Evolutionary conservation across 2,329 filamentous ascomycete species (phyloP).

Genomic region (Aspergillus calidoustus): DNA sequence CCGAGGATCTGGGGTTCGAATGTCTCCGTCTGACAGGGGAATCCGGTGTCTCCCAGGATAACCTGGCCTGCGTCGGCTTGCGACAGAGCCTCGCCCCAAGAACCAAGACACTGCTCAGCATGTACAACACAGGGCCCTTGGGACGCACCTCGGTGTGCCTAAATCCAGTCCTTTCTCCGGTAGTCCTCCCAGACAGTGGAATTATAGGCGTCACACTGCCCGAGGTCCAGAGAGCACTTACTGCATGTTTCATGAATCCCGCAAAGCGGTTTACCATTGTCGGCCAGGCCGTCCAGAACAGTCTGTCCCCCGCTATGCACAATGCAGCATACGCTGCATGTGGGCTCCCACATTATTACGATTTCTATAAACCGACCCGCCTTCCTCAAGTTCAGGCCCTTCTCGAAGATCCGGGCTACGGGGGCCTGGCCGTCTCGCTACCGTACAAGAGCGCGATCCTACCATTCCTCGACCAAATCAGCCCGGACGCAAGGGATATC

Average conservation of each 20-base stretch:
- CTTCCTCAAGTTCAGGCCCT: background rate
- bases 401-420: background rate
- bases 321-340: background rate
- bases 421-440: background rate
- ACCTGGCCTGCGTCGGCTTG: background rate
- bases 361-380: background rate
- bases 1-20: too few relatives aligned
- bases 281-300: background rate
- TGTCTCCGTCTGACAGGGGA: too few relatives aligned
- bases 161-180: background rate
- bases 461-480: background rate
- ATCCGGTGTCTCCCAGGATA: constrained; percentile 4
- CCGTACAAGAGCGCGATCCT: background rate
- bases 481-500: constrained; percentile 23
- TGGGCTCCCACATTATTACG: background rate
- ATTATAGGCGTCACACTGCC: background rate
- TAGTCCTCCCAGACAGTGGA: background rate
- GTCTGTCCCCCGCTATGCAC: background rate
- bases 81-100: background rate
- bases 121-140: background rate
- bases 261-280: background rate
- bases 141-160: background rate
- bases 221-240: background rate
- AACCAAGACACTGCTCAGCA: background rate
- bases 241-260: background rate